These are phyloP conservation scores for Platanus orientalis DNA, from an alignment of 164 flowering plant genomes.

Conservation along the genomic window DNA sequence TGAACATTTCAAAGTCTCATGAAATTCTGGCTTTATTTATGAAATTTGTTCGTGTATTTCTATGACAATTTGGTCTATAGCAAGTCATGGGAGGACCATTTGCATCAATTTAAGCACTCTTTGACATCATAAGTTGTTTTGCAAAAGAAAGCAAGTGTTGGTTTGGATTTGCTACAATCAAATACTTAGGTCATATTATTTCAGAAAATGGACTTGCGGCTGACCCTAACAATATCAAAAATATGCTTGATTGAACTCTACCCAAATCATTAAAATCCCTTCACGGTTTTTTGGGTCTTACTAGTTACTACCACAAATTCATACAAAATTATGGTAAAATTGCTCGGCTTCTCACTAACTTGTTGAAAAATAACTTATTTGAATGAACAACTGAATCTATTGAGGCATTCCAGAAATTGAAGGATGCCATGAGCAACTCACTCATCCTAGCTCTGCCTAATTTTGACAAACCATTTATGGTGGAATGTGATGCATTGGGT, in stretches of 20 bases:
- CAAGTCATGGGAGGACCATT: not conserved
- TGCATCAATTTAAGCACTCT: not conserved
- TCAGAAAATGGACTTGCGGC: not conserved
- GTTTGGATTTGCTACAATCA: not conserved
- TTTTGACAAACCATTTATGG: not conserved
- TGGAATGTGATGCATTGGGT: not conserved
- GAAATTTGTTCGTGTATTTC: not conserved
- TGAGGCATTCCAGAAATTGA: not conserved
- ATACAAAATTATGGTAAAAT: too few relatives aligned
- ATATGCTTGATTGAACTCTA: not conserved
- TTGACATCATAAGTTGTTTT: not conserved
- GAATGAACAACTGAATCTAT: not conserved
- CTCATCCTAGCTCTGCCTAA: not conserved
- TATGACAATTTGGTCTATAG: not conserved
- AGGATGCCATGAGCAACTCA: not conserved
- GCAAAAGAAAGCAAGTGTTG: not conserved
- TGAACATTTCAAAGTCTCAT: not conserved
- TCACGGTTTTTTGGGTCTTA: not conserved
- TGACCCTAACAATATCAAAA: not conserved
- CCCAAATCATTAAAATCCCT: not conserved
- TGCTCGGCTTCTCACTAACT: not conserved
- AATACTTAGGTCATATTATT: not conserved
- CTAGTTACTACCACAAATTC: too few relatives aligned
- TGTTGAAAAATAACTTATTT: not conserved
- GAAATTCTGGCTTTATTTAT: not conserved